Evolutionary conservation across 495 filamentous ascomycete species (phyloP).

Genomic region (Pyrenula massariospora): DNA sequence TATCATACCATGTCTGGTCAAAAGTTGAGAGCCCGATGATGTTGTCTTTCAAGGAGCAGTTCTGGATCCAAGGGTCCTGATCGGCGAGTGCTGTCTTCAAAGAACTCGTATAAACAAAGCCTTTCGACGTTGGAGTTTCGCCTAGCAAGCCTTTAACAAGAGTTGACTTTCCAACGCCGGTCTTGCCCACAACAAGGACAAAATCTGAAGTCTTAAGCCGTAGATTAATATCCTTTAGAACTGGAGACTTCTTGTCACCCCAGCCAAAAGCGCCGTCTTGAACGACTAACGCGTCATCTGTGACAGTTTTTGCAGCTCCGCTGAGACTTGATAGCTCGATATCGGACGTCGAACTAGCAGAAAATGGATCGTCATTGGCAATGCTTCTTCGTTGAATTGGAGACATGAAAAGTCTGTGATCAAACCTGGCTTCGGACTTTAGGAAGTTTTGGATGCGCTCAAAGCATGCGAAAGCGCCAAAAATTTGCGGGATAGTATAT

Average conservation of each 20-base stretch:
- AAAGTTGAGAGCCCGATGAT: constrained; percentile 15
- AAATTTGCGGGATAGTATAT: constrained; percentile 19
- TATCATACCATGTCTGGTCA: constrained; percentile 23
- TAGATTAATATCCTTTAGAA: constrained; percentile 16
- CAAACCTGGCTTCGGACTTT: neutral
- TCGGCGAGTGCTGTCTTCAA: constrained; percentile 13
- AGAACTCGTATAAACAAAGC: constrained; percentile 5
- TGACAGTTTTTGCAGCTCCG: constrained; percentile 11
- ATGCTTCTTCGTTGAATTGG: neutral
- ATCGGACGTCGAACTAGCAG: neutral
- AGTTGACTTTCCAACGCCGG: constrained; percentile 35
- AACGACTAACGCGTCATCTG: constrained; percentile 5
- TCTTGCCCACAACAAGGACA: constrained; percentile 32
- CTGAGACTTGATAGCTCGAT: neutral
- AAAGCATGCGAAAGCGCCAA: constrained; percentile 25
- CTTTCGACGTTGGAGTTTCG: constrained; percentile 20
- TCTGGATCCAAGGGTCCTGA: constrained; percentile 20
- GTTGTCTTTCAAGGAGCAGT: constrained; percentile 21
- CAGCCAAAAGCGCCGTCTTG: constrained; percentile 4
- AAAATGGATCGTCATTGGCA: neutral
- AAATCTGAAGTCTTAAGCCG: constrained; percentile 16
- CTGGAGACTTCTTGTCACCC: constrained; percentile 4
- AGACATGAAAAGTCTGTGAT: neutral
- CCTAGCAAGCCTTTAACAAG: constrained; percentile 32
- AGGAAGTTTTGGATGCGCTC: constrained; percentile 31